These are phyloP conservation scores for Willaertia magna DNA, from an alignment of 208 protist genomes.

Conservation along the genomic window DNA sequence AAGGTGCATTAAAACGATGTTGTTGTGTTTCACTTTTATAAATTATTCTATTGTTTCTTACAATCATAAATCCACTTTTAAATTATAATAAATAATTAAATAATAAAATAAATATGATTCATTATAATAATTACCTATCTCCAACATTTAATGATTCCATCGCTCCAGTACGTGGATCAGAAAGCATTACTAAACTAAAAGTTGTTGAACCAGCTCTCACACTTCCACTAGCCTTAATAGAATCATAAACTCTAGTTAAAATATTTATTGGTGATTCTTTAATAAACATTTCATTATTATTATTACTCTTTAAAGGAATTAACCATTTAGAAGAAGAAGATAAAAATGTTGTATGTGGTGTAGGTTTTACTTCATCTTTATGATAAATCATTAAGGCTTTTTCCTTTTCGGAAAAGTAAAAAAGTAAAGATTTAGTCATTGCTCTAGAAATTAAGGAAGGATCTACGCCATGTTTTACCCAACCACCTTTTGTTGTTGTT, in stretches of 20 bases:
- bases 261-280: neutral
- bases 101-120: too few relatives aligned
- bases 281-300: neutral
- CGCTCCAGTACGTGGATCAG: neutral
- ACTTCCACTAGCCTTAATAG: neutral
- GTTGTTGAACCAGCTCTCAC: neutral
- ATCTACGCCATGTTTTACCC: neutral
- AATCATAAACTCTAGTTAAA: neutral
- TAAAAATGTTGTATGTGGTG: neutral
- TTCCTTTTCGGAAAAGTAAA: neutral
- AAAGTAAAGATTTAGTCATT: neutral
- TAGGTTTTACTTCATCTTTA: neutral
- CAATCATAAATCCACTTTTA: slow-evolving; percentile 65
- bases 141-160: neutral
- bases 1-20: slow-evolving; percentile 75
- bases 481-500: too few relatives aligned
- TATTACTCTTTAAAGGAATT: neutral
- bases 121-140: too few relatives aligned
- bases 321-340: neutral
- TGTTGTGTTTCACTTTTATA: slow-evolving; percentile 65
- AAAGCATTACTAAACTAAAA: neutral
- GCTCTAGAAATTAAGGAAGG: neutral
- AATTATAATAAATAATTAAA: too few relatives aligned
- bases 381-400: neutral
- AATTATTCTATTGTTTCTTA: slow-evolving; percentile 53